A percentile compares a stretch with the other conserved stretches of the same genome.
These are phyloP conservation scores for Nitzschia sp. DNA, from an alignment of 108 stramenopile species.

Conservation along the genomic window DNA sequence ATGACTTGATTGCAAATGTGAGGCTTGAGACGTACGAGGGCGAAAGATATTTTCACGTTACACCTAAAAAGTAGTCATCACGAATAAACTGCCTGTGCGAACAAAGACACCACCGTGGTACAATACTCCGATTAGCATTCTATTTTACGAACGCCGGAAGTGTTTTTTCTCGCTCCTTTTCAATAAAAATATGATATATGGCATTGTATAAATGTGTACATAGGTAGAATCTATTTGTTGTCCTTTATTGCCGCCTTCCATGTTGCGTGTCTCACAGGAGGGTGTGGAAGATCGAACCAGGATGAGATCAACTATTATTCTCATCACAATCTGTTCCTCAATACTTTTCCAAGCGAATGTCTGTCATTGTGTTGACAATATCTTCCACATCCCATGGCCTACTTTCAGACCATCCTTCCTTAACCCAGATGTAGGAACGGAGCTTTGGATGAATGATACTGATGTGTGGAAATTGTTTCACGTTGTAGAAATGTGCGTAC, in stretches of 20 bases:
- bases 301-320: too few relatives aligned
- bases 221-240: too few relatives aligned
- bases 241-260: too few relatives aligned
- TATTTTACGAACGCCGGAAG: too few relatives aligned
- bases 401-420: neutral
- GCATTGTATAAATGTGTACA: too few relatives aligned
- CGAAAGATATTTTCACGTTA: conserved; percentile 73
- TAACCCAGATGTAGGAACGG: neutral
- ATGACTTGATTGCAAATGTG: conserved; percentile 70
- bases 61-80: conserved; percentile 33
- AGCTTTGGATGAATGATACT: neutral
- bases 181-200: too few relatives aligned
- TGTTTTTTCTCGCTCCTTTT: too few relatives aligned
- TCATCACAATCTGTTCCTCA: neutral
- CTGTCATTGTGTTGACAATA: neutral
- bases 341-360: neutral
- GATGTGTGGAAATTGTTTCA: neutral
- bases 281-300: too few relatives aligned
- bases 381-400: neutral
- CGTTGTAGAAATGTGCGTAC: neutral
- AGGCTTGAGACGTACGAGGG: conserved; percentile 75
- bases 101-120: too few relatives aligned
- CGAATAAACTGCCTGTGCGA: too few relatives aligned
- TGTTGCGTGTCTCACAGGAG: too few relatives aligned
- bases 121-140: too few relatives aligned